Conservation (phyloP, 352 stramenopile species). For the Phytophthora nicotianae region DNA sequence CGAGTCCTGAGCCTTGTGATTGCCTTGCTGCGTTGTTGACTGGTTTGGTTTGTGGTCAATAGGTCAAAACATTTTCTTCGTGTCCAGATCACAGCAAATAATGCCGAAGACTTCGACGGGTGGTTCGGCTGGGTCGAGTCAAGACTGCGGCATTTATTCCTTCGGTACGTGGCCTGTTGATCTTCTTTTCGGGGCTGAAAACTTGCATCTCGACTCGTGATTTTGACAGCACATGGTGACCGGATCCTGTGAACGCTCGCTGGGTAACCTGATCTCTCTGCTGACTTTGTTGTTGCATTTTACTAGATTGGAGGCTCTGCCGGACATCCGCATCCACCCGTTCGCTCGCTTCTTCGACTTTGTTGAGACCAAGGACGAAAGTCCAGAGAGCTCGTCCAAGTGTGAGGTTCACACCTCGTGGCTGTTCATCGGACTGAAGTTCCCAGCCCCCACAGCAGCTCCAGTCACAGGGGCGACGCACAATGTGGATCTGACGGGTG, state of each 20-base stretch:
- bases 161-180: constrained; percentile 49
- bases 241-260: not conserved
- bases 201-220: not conserved
- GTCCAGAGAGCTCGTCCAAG: constrained; percentile 15
- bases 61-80: constrained; percentile 85
- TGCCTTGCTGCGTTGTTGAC: constrained; percentile 16
- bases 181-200: not conserved
- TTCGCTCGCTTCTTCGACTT: constrained; percentile 88
- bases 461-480: constrained; percentile 19
- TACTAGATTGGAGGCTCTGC: constrained; percentile 63
- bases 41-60: constrained; percentile 10
- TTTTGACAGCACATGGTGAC: constrained; percentile 1
- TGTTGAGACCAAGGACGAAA: constrained; percentile 23
- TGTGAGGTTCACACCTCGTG: constrained; percentile 55
- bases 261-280: not conserved
- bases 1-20: not conserved
- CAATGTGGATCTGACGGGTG: constrained; percentile 70
- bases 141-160: constrained; percentile 77
- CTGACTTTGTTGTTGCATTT: constrained; percentile 1
- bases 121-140: constrained; percentile 92
- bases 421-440: constrained; percentile 80
- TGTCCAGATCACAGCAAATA: constrained; percentile 69
- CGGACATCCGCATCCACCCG: constrained; percentile 64
- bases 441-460: constrained; percentile 47
- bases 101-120: constrained; percentile 57